phyloP scores from a whole-genome alignment of 768 basidiomycete genomes.

The Krasilnikovozyma curviuscula region DNA sequence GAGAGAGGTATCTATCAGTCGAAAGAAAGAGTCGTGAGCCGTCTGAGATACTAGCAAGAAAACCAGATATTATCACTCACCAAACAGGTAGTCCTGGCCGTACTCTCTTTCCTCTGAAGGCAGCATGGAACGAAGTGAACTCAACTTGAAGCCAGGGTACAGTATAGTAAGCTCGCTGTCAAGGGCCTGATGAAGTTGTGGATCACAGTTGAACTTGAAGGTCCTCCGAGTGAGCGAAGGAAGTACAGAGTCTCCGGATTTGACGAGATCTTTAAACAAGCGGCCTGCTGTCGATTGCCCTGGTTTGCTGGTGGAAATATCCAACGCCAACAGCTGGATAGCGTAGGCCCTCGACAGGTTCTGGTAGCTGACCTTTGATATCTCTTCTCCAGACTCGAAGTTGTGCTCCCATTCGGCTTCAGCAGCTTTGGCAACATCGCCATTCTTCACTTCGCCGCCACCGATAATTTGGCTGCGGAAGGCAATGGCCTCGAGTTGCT shows the following conservation, averaged over 20 bases:
- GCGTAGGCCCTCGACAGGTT: conserved; percentile 54
- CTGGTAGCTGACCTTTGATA: conserved; percentile 47
- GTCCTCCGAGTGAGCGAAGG: conserved; percentile 33
- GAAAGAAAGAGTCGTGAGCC: not conserved
- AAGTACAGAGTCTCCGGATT: not conserved
- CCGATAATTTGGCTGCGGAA: too few species aligned
- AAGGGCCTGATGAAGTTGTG: conserved; percentile 47
- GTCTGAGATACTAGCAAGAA: not conserved
- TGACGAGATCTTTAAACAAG: not conserved
- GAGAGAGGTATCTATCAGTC: not conserved
- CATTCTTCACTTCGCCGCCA: too few species aligned
- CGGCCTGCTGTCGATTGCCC: not conserved
- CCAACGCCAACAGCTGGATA: conserved; percentile 51
- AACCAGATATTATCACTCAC: conserved; percentile 23
- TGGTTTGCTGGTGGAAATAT: conserved; percentile 33
- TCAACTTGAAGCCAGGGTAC: conserved; percentile 44
- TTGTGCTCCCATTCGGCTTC: conserved; percentile 42
- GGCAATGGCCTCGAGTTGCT: conserved; percentile 42
- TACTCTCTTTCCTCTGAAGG: conserved; percentile 50
- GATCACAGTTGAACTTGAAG: conserved; percentile 49
- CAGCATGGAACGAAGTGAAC: conserved; percentile 45
- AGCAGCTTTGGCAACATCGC: conserved; percentile 56
- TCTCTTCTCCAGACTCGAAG: conserved; percentile 41
- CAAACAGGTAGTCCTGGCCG: conserved; percentile 63
- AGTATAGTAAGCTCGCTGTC: conserved; percentile 32